These are phyloP conservation scores for Coprinopsis marcescibilis DNA, from an alignment of 768 basidiomycete species.

Conservation along the genomic window DNA sequence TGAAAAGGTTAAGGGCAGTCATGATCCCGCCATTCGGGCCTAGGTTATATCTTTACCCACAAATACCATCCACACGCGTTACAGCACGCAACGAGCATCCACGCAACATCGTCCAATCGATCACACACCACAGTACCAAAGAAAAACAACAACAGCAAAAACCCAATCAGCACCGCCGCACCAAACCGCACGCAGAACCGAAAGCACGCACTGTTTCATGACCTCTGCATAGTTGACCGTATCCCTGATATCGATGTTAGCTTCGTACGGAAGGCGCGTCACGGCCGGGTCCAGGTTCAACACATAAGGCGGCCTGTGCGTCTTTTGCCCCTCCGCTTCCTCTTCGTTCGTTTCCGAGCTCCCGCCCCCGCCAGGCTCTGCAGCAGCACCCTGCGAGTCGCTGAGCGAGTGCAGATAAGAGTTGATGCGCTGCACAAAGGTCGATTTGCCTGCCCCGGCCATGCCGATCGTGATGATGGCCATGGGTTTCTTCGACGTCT, in stretches of 20 bases:
- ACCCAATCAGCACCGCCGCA: slow-evolving; percentile 13
- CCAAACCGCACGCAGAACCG: slow-evolving; percentile 18
- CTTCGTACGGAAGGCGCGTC: slow-evolving; percentile 82
- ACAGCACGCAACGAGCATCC: too few species aligned
- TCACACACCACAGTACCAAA: too few species aligned
- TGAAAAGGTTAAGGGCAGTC: slow-evolving; percentile 95
- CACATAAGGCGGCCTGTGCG: slow-evolving; percentile 79
- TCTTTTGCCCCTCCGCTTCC: too few species aligned
- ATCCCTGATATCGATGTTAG: slow-evolving; percentile 97
- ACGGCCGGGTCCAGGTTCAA: slow-evolving; percentile 98
- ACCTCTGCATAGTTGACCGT: slow-evolving; percentile 97
- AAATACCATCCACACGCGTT: too few species aligned
- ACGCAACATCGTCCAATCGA: too few species aligned
- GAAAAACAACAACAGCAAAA: too few species aligned
- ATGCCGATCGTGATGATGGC: slow-evolving; percentile 91
- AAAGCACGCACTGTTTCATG: slow-evolving; percentile 93
- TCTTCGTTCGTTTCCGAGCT: too few species aligned
- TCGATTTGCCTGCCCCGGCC: slow-evolving; percentile 97
- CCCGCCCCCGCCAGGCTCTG: too few species aligned
- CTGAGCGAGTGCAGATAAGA: slow-evolving; percentile 74
- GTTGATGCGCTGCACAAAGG: slow-evolving; percentile 93
- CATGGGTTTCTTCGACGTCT: slow-evolving; percentile 68
- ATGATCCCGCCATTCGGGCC: slow-evolving; percentile 98
- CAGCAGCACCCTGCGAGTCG: too few species aligned
- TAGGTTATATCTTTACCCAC: slow-evolving; percentile 75